These are phyloP conservation scores for Fusarium anguioides DNA, from an alignment of 2,329 filamentous ascomycete genomes.

Conservation along the genomic window DNA sequence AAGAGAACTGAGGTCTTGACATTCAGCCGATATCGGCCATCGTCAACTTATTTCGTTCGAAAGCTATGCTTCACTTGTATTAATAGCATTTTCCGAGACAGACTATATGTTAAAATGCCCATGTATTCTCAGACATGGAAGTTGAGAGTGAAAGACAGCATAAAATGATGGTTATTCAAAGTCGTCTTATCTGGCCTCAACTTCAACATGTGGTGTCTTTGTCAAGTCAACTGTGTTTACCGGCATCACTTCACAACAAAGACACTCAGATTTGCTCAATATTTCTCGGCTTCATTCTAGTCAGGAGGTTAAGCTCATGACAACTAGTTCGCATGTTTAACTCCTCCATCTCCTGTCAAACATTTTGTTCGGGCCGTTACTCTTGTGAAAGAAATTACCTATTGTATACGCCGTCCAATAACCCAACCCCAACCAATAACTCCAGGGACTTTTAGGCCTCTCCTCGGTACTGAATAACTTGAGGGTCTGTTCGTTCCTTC, in stretches of 20 bases:
- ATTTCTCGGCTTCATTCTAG: background rate
- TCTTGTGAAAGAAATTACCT: slow-evolving; percentile 14
- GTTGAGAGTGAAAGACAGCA: too few relatives aligned
- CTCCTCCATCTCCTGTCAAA: background rate
- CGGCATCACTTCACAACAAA: background rate
- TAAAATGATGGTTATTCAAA: too few relatives aligned
- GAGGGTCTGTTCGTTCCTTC: background rate
- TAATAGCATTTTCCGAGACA: too few relatives aligned
- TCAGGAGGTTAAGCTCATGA: background rate
- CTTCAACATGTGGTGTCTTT: too few relatives aligned
- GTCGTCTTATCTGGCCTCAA: background rate
- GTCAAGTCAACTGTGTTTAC: background rate
- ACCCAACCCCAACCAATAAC: slow-evolving; percentile 24
- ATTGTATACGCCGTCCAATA: slow-evolving; percentile 5
- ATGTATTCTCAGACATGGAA: too few relatives aligned
- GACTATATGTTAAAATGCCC: too few relatives aligned
- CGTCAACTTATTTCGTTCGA: too few relatives aligned
- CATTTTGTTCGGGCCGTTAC: background rate
- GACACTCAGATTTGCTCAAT: background rate
- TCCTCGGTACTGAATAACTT: slow-evolving; percentile 9
- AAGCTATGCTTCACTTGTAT: too few relatives aligned
- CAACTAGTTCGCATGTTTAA: slow-evolving; percentile 5
- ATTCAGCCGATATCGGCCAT: too few relatives aligned
- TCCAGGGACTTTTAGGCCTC: slow-evolving; percentile 14
- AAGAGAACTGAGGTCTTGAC: too few relatives aligned